Evolutionary conservation across 768 basidiomycete species (phyloP).

Genomic region (Tylopilus subfusipes): DNA sequence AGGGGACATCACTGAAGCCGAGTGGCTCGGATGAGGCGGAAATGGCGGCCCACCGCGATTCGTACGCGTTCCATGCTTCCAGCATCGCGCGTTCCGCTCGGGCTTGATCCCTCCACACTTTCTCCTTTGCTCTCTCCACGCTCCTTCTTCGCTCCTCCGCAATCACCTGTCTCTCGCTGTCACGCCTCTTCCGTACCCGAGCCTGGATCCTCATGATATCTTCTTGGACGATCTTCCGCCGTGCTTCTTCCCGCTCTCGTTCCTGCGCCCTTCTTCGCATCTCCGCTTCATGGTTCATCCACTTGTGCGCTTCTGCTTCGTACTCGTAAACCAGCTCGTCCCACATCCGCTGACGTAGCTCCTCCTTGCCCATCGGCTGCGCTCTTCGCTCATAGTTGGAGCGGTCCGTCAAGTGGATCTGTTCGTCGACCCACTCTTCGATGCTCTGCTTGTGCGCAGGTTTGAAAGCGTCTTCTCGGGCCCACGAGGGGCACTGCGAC

Average conservation of each 20-base stretch:
- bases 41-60: constrained; percentile 59
- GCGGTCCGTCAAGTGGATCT: constrained; percentile 38
- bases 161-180: constrained; percentile 44
- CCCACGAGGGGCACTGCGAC: constrained; percentile 36
- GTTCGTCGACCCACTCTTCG: constrained; percentile 63
- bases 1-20: constrained; percentile 63
- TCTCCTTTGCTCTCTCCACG: constrained; percentile 36
- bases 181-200: constrained; percentile 47
- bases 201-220: constrained; percentile 54
- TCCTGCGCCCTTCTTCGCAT: constrained; percentile 42
- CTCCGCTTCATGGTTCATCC: constrained; percentile 51
- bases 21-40: constrained; percentile 44
- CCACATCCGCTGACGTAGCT: constrained; percentile 41
- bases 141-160: constrained; percentile 45
- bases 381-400: constrained; percentile 26
- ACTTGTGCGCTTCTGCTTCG: constrained; percentile 48
- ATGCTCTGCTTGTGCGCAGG: constrained; percentile 47
- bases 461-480: constrained; percentile 46
- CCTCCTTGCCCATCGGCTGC: constrained; percentile 27
- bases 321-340: constrained; percentile 52
- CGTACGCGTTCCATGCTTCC: constrained; percentile 63
- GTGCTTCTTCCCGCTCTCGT: constrained; percentile 42
- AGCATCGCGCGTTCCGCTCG: constrained; percentile 43
- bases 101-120: constrained; percentile 41
- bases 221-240: constrained; percentile 47